Base-by-base conservation (phyloP, 257 asterid species). In the Lavandula angustifolia region DNA sequence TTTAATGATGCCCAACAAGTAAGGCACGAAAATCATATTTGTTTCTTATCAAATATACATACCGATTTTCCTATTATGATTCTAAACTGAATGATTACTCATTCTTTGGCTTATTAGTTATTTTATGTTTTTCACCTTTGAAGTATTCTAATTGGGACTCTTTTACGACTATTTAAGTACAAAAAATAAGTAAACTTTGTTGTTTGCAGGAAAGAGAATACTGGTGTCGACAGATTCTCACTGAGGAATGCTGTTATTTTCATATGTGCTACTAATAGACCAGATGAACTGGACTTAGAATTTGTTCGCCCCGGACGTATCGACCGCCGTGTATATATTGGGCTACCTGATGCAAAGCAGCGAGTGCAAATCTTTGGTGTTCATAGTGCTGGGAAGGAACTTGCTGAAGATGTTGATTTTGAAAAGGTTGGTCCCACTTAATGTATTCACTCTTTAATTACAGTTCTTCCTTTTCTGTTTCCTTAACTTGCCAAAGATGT, bases 181-280 rank as follows among this genome's bases (percentile, higher is more conserved):
- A 47, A 55, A 53, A 42, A 18, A 37, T 12, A 14, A 17, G 38
- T 77, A 57, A 68, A 46, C 33, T 43, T 59, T 62, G 16, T 40
- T 64, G 4, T 66, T 66, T 75, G 67, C 94, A 94, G 99, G 73
- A 87, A 86, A 75, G 97, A 83, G 67, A 82, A 13, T 78, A 94
- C 91, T 14, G 99, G 97, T 3, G 85, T 85, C 55, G 96, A 94
- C 73, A 81, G 99, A 76, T 90, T 85, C 81, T 94, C 99, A 42
- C 78, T 94, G 64, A 76, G 86, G 73, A 96, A 94, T 78, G 96
- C 97, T 69, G 85, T 90, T 64, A 90, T 92, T 60, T 92, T 94
- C 75, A 79, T 94, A 60, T 94, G 99, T 77, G 99, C 99, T 69
- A 94, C 99, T 67, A 94, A 94, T 79, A 83, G 99, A 75, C 99